Percentiles rank a stretch among this genome's conserved stretches.
Evolutionary conservation across 2,329 filamentous ascomycete species (phyloP).

Genomic region (Colletotrichum tabaci): DNA sequence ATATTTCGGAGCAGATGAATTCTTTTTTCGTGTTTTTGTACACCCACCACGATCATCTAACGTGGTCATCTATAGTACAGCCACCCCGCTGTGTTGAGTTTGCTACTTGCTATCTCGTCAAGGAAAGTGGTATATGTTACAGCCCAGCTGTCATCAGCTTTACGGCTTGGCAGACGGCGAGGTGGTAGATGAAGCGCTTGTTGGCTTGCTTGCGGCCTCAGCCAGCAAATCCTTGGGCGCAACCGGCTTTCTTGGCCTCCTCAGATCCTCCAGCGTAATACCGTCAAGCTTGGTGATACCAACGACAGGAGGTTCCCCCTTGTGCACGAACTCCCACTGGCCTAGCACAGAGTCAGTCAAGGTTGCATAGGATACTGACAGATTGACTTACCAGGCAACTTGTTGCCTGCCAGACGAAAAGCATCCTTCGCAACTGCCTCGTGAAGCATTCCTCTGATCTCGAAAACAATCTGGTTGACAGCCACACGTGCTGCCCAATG

Average conservation of each 20-base stretch:
- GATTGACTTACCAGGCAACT: conserved; percentile 82
- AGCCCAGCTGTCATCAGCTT: conserved; percentile 8
- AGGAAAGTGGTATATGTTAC: conserved; percentile 23
- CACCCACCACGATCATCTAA: conserved; percentile 7
- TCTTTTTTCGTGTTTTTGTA: conserved; percentile 9
- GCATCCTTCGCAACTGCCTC: conserved; percentile 95
- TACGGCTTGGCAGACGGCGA: conserved; percentile 50
- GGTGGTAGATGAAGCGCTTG: conserved; percentile 52
- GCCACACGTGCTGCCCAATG: conserved; percentile 94
- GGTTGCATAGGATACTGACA: no score
- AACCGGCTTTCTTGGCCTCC: conserved; percentile 80
- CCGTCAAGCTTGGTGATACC: conserved; percentile 93
- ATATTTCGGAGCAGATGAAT: neutral
- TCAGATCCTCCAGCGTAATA: conserved; percentile 85
- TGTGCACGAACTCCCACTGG: conserved; percentile 93
- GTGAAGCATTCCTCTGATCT: conserved; percentile 92
- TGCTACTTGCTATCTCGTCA: neutral
- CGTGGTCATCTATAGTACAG: conserved; percentile 36
- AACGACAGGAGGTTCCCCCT: conserved; percentile 90
- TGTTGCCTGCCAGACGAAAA: conserved; percentile 93
- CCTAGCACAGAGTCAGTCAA: conserved; percentile 62
- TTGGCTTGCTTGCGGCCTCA: conserved; percentile 51
- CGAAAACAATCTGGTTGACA: conserved; percentile 92
- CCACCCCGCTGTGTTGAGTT: conserved; percentile 23
- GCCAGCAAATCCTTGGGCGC: conserved; percentile 60